Evolutionary conservation across 768 basidiomycete species (phyloP).

Genomic region (Russula olivacea): DNA sequence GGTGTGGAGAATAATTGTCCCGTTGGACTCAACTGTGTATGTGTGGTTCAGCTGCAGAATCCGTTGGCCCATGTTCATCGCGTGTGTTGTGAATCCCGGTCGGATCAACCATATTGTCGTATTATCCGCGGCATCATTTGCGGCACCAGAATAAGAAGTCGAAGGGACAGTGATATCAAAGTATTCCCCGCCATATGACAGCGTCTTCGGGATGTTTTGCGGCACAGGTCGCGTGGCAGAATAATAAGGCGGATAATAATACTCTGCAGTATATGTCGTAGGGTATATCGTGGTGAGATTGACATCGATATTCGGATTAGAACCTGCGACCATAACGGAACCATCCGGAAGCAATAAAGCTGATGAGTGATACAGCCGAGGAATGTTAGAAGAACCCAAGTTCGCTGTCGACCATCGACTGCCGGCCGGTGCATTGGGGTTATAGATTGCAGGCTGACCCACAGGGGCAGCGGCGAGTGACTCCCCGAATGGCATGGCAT

Average conservation of each 20-base stretch:
- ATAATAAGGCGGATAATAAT: slow-evolving; percentile 92
- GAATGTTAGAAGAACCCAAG: slow-evolving; percentile 53
- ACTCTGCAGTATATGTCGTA: slow-evolving; percentile 76
- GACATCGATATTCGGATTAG: slow-evolving; percentile 88
- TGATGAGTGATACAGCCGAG: slow-evolving; percentile 87
- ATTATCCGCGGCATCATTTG: slow-evolving; percentile 66
- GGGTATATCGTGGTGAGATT: slow-evolving; percentile 56
- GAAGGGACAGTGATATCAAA: slow-evolving; percentile 73
- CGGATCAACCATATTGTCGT: slow-evolving; percentile 74
- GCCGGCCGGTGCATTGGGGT: slow-evolving; percentile 67
- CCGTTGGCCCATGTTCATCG: slow-evolving; percentile 86
- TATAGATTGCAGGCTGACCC: slow-evolving; percentile 75
- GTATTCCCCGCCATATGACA: slow-evolving; percentile 76
- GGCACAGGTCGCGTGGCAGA: slow-evolving; percentile 65
- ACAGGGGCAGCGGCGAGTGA: slow-evolving; percentile 78
- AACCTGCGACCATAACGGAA: slow-evolving; percentile 83
- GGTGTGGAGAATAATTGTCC: slow-evolving; percentile 72
- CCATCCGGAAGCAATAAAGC: slow-evolving; percentile 87
- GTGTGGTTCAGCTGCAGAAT: slow-evolving; percentile 78
- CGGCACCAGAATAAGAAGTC: slow-evolving; percentile 57
- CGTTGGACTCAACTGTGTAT: slow-evolving; percentile 73
- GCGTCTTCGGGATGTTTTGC: slow-evolving; percentile 58
- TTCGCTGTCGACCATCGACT: slow-evolving; percentile 68
- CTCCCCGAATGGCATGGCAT: slow-evolving; percentile 61
- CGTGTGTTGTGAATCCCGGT: slow-evolving; percentile 81